Conservation (phyloP, 768 basidiomycete species). For the Trametes coccinea region DNA sequence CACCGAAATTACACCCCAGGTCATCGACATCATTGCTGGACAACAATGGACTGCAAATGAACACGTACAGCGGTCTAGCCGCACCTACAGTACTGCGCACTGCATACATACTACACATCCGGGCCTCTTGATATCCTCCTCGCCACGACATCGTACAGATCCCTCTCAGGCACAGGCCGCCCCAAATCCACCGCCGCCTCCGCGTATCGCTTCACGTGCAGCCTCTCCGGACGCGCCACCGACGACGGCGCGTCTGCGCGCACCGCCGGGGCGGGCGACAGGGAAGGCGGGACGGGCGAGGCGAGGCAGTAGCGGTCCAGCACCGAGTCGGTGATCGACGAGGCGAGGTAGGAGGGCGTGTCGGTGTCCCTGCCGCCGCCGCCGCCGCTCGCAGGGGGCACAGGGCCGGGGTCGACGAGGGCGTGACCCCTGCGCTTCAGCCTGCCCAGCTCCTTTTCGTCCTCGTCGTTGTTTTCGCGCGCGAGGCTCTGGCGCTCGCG, state of each 20-base stretch:
- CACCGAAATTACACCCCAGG: no score
- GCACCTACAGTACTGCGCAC: background rate
- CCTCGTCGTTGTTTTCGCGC: background rate
- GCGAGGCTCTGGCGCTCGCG: background rate
- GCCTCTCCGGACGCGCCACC: conserved; percentile 19
- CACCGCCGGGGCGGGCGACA: background rate
- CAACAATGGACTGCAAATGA: background rate
- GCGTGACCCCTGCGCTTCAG: conserved; percentile 3
- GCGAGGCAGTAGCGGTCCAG: conserved; percentile 26
- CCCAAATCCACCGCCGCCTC: conserved; percentile 2
- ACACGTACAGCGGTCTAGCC: background rate
- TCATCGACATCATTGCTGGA: no score
- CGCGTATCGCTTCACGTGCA: conserved; percentile 22
- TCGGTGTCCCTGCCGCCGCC: background rate
- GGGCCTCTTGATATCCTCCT: conserved; percentile 1
- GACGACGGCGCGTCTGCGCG: background rate
- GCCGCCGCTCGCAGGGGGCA: no score
- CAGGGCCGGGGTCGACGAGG: conserved; percentile 7
- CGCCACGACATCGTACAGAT: conserved; percentile 17
- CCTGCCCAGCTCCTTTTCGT: background rate
- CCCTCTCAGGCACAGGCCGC: conserved; percentile 9
- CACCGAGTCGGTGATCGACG: conserved; percentile 25
- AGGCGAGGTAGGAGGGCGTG: conserved; percentile 6
- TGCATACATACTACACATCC: background rate
- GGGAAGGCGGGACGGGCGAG: conserved; percentile 28